phyloP scores from a whole-genome alignment of 805 yeast genomes.

The Candida sphagnicola region DNA sequence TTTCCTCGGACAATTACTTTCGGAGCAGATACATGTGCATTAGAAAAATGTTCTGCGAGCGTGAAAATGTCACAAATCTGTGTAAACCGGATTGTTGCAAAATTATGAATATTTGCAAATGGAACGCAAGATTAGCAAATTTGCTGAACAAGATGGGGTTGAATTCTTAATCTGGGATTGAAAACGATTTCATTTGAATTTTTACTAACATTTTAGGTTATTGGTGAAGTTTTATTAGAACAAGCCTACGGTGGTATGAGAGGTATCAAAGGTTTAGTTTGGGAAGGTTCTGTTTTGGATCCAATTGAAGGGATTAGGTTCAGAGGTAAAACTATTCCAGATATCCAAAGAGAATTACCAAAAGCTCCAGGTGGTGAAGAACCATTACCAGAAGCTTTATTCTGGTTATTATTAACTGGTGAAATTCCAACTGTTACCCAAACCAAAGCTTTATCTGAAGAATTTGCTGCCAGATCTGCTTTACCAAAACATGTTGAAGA shows the following conservation, averaged over 20 bases:
- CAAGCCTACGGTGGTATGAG: conserved; percentile 73
- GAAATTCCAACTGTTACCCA: conserved; percentile 62
- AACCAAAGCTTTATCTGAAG: conserved; percentile 51
- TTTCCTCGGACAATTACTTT: not conserved
- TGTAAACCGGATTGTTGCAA: not conserved
- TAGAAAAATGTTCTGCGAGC: not conserved
- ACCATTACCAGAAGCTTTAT: conserved; percentile 72
- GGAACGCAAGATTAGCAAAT: no score
- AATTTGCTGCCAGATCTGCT: conserved; percentile 60
- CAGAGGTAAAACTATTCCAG: conserved; percentile 72
- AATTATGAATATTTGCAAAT: no score
- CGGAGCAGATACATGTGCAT: not conserved
- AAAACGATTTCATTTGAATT: no score
- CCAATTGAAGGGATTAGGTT: conserved; percentile 74
- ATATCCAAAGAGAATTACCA: conserved; percentile 65
- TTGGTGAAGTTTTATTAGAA: conserved; percentile 43
- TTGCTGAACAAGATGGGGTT: no score
- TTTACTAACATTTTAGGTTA: conserved; percentile 25
- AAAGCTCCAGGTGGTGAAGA: conserved; percentile 54
- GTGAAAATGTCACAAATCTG: not conserved
- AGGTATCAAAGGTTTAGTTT: conserved; percentile 67
- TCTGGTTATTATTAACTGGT: conserved; percentile 77
- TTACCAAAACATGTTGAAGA: conserved; percentile 63
- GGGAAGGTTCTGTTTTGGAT: conserved; percentile 80
- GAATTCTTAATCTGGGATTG: no score